Percentiles rank a stretch among this genome's conserved stretches.
Conservation (phyloP, 148 eudicot species). For the Vaccinium myrtillus region DNA sequence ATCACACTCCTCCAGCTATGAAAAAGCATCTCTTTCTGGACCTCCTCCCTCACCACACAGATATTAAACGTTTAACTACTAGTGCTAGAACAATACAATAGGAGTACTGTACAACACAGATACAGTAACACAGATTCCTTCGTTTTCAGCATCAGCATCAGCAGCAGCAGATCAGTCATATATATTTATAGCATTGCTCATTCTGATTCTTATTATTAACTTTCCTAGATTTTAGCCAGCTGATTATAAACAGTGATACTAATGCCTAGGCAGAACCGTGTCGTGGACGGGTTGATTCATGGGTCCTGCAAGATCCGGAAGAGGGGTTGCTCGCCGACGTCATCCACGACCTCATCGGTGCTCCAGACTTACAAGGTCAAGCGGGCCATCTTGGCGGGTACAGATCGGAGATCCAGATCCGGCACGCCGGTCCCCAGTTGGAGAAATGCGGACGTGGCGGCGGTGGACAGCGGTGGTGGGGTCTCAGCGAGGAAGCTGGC, state of each 20-base stretch:
- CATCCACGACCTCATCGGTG: slow-evolving; percentile 66
- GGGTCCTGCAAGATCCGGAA: slow-evolving; percentile 68
- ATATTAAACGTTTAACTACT: no score
- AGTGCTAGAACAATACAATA: no score
- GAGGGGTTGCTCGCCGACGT: slow-evolving; percentile 82
- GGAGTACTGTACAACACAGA: not conserved
- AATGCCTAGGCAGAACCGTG: slow-evolving; percentile 37
- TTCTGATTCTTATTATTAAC: not conserved
- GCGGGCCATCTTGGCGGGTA: slow-evolving; percentile 68
- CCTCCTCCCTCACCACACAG: no score
- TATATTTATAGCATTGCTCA: not conserved
- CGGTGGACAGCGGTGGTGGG: slow-evolving; percentile 41
- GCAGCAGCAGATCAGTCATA: no score
- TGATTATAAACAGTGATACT: not conserved
- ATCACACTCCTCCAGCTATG: not conserved
- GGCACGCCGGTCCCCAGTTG: slow-evolving; percentile 76
- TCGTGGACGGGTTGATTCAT: slow-evolving; percentile 33
- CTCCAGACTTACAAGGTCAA: slow-evolving; percentile 68
- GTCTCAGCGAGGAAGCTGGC: slow-evolving; percentile 91
- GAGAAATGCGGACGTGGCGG: slow-evolving; percentile 58
- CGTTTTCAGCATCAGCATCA: no score
- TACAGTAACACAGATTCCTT: no score
- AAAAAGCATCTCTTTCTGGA: not conserved
- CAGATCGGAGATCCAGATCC: slow-evolving; percentile 53
- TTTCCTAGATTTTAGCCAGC: no score